Conservation (phyloP, 1,284 basidiomycete genomes). For the Phaffia rhodozyma region DNA sequence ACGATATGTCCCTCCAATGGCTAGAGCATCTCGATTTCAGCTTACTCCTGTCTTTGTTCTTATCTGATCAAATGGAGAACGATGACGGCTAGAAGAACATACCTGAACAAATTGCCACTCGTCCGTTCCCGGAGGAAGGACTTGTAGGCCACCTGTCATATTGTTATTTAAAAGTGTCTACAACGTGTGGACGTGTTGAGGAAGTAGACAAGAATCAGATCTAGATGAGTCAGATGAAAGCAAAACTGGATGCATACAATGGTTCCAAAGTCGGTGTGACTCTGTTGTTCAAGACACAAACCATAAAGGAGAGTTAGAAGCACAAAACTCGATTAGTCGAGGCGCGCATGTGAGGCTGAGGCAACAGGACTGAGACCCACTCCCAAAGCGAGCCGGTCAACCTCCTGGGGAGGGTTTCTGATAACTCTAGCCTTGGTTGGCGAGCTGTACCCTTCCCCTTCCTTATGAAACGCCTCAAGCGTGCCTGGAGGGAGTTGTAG, state of each 20-base stretch:
- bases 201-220: not conserved
- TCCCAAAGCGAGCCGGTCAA: conserved; percentile 4
- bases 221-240: not conserved
- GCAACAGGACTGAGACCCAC: not conserved
- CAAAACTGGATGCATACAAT: not conserved
- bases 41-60: not conserved
- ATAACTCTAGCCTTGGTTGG: conserved; percentile 17
- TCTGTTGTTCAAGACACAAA: not conserved
- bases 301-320: no score
- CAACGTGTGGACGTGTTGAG: no score
- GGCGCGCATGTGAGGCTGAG: not conserved
- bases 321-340: no score
- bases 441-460: not conserved
- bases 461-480: not conserved
- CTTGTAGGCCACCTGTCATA: conserved; percentile 24
- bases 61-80: not conserved
- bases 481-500: conserved; percentile 1
- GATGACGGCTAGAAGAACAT: not conserved
- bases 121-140: conserved; percentile 22
- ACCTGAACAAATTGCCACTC: conserved; percentile 24
- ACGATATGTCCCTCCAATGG: conserved; percentile 23
- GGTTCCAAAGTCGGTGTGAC: conserved; percentile 8
- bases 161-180: conserved; percentile 15
- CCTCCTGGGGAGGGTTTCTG: conserved; percentile 13
- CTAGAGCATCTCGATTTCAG: not conserved